These are phyloP conservation scores for Chaetomiaceae sp. DNA, from an alignment of 2,329 filamentous ascomycete genomes.

Conservation along the genomic window DNA sequence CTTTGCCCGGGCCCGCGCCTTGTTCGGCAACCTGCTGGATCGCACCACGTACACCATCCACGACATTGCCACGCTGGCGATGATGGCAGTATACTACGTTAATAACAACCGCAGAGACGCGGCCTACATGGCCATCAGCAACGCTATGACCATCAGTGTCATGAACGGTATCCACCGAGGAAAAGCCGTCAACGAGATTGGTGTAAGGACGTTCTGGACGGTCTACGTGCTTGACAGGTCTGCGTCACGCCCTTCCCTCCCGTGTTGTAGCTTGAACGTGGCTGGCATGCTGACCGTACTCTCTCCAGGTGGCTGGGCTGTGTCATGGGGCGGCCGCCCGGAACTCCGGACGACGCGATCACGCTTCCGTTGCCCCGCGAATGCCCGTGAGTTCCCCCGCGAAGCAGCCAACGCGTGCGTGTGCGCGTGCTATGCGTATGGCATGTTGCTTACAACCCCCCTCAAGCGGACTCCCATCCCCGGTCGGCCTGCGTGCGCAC, in stretches of 20 bases:
- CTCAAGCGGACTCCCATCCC: constrained; percentile 37
- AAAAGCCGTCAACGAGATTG: constrained; percentile 35
- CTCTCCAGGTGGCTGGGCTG: constrained; percentile 37
- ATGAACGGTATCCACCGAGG: constrained; percentile 44
- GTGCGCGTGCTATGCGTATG: not conserved
- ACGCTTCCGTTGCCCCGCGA: constrained; percentile 36
- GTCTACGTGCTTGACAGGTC: constrained; percentile 46
- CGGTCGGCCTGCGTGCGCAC: constrained; percentile 40
- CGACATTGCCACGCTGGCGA: constrained; percentile 39
- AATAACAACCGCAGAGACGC: constrained; percentile 45
- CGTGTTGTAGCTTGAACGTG: not conserved
- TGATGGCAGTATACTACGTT: constrained; percentile 45
- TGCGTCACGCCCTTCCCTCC: too few species aligned
- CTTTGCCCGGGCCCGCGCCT: constrained; percentile 38
- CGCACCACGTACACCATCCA: constrained; percentile 35
- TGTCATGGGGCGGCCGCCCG: constrained; percentile 43
- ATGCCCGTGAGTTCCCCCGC: constrained; percentile 32
- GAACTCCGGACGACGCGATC: constrained; percentile 43
- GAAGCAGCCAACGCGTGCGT: too few species aligned
- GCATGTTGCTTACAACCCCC: constrained; percentile 7
- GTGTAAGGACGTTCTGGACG: constrained; percentile 46
- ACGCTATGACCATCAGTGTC: constrained; percentile 43
- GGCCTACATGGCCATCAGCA: constrained; percentile 42
- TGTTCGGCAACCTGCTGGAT: constrained; percentile 44
- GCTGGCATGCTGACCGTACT: not conserved